These are phyloP conservation scores for Saccharomyces paradoxus DNA, from an alignment of 805 yeast genomes.

Conservation along the genomic window DNA sequence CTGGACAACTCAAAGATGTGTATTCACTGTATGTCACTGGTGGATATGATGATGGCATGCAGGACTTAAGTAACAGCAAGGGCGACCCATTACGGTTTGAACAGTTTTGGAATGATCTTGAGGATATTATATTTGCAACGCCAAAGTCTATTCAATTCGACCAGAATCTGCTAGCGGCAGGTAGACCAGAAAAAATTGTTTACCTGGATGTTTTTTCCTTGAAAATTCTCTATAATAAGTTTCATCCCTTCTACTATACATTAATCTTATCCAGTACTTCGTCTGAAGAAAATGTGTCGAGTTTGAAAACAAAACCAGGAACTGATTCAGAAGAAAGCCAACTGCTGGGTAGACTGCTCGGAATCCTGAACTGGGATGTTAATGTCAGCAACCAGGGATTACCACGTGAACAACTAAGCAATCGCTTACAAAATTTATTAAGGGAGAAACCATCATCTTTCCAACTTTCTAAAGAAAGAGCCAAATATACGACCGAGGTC, in stretches of 20 bases:
- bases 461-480: slow-evolving; percentile 22
- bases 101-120: slow-evolving; percentile 9
- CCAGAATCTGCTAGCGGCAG: slow-evolving; percentile 1
- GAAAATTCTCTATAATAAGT: slow-evolving; percentile 27
- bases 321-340: neutral
- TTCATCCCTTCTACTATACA: neutral
- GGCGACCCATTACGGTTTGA: slow-evolving; percentile 2
- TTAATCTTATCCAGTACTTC: neutral
- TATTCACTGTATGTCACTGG: slow-evolving; percentile 10
- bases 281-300: neutral
- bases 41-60: neutral
- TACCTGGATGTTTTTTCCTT: slow-evolving; percentile 17
- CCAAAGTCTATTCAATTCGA: slow-evolving; percentile 13
- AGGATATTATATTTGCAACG: slow-evolving; percentile 9
- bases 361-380: neutral
- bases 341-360: slow-evolving; percentile 3
- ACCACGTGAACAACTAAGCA: slow-evolving; percentile 2
- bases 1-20: slow-evolving; percentile 20
- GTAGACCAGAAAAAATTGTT: slow-evolving; percentile 7
- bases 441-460: slow-evolving; percentile 18
- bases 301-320: neutral
- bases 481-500: slow-evolving; percentile 8
- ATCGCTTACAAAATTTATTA: slow-evolving; percentile 13
- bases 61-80: neutral
- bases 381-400: neutral